Evolutionary conservation across 768 basidiomycete species (phyloP).

Genomic region (Macrolepiota fuliginosa): DNA sequence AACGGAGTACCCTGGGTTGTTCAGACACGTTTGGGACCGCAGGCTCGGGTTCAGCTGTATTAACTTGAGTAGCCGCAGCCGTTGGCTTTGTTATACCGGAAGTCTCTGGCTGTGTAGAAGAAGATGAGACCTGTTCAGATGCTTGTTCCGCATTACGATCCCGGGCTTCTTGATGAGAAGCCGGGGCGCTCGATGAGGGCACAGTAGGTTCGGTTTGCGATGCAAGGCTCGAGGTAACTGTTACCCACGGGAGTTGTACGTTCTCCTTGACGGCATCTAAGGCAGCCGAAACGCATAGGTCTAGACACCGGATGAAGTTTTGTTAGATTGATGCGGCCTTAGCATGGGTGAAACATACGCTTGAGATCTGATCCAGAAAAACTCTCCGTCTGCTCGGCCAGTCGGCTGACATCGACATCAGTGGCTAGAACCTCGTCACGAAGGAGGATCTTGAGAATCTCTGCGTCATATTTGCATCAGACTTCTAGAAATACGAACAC

Average conservation of each 20-base stretch:
- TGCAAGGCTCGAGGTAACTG: constrained; percentile 6
- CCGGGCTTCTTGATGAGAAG: constrained; percentile 3
- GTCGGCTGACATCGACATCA: constrained; percentile 56
- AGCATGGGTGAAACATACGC: constrained; percentile 50
- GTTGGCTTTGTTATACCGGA: neutral
- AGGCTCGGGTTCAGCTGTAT: neutral
- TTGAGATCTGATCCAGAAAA: constrained; percentile 96
- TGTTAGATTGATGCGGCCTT: neutral
- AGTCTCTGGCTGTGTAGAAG: neutral
- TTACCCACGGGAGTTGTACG: constrained; percentile 75
- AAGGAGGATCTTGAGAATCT: constrained; percentile 84
- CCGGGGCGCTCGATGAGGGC: neutral
- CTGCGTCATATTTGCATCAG: constrained; percentile 35
- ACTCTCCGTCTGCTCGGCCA: constrained; percentile 74
- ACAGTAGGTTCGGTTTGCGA: neutral
- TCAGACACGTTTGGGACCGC: neutral
- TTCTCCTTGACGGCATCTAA: constrained; percentile 88
- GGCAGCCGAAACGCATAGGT: constrained; percentile 91
- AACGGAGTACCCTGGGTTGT: constrained; percentile 22
- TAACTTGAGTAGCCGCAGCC: neutral
- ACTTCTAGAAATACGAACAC: constrained; percentile 4
- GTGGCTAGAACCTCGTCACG: constrained; percentile 71
- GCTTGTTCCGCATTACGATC: constrained; percentile 6
- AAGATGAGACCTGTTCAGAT: constrained; percentile 4
- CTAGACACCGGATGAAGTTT: constrained; percentile 37